phyloP scores from a whole-genome alignment of 2,329 filamentous ascomycete species.

The Ophiostoma sp. region DNA sequence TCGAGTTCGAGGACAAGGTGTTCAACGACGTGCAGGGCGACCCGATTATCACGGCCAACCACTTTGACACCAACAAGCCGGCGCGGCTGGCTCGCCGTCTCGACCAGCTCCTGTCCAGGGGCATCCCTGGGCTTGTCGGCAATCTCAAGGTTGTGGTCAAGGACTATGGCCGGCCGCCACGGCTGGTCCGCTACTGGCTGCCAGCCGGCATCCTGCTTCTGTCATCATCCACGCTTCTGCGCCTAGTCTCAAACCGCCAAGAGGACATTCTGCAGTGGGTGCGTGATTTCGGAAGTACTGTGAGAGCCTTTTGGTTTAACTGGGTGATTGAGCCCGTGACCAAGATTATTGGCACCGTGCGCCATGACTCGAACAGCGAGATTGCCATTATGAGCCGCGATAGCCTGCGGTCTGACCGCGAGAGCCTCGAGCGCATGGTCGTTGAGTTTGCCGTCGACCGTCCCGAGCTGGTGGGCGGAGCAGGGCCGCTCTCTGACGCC shows the following conservation, averaged over 20 bases:
- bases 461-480: constrained; percentile 54
- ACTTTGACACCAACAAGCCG: constrained; percentile 48
- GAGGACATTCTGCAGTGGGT: constrained; percentile 78
- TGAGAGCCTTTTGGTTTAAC: constrained; percentile 88
- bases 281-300: constrained; percentile 68
- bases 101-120: constrained; percentile 60
- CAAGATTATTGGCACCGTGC: constrained; percentile 84
- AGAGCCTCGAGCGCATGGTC: constrained; percentile 94
- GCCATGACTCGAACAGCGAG: constrained; percentile 86
- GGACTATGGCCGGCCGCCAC: constrained; percentile 69
- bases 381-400: constrained; percentile 95
- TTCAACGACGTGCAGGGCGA: constrained; percentile 59
- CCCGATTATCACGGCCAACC: constrained; percentile 51
- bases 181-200: constrained; percentile 81
- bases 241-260: constrained; percentile 66
- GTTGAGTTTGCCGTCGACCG: constrained; percentile 90
- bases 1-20: constrained; percentile 61
- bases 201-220: constrained; percentile 65
- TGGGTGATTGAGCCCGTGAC: constrained; percentile 85
- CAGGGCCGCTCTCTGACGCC: constrained; percentile 53
- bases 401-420: constrained; percentile 81
- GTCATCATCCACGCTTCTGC: constrained; percentile 81
- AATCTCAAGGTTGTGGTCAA: constrained; percentile 52
- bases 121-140: constrained; percentile 61
- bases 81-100: constrained; percentile 62